These are phyloP conservation scores for Phytophthora sp. DNA, from an alignment of 352 stramenopile species.

Conservation along the genomic window DNA sequence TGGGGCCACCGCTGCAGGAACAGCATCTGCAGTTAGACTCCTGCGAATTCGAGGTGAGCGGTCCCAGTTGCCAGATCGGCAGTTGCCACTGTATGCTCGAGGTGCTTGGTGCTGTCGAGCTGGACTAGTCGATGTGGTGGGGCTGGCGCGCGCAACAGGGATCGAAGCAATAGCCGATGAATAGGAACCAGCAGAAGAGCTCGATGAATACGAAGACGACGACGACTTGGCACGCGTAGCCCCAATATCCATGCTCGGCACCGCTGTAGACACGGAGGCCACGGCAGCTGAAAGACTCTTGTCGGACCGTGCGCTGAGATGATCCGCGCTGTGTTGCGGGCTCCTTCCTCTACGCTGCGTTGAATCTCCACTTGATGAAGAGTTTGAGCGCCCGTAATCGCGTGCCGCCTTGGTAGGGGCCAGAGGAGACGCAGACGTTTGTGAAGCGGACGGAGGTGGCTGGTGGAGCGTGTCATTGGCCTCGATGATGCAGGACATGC, in stretches of 20 bases:
- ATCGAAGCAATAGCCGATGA: slow-evolving; percentile 13
- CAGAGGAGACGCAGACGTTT: background rate
- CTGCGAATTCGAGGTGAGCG: slow-evolving; percentile 1
- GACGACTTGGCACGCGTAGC: slow-evolving; percentile 13
- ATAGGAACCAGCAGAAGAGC: slow-evolving; percentile 23
- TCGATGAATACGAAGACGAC: slow-evolving; percentile 28
- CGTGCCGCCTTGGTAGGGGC: background rate
- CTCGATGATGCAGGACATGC: slow-evolving; percentile 49
- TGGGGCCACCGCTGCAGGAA: slow-evolving; percentile 3
- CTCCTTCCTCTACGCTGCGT: slow-evolving; percentile 6
- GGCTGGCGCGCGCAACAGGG: background rate
- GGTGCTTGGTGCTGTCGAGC: slow-evolving; percentile 1
- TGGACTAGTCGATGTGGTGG: background rate
- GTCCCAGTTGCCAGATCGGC: slow-evolving; percentile 18
- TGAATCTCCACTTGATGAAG: slow-evolving; percentile 18
- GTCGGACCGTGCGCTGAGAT: slow-evolving; percentile 16
- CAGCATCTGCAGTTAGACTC: slow-evolving; percentile 4
- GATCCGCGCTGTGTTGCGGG: slow-evolving; percentile 8
- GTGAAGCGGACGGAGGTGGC: background rate
- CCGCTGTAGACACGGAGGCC: slow-evolving; percentile 8
- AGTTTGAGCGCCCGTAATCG: slow-evolving; percentile 3
- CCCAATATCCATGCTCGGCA: slow-evolving; percentile 6
- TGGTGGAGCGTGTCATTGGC: slow-evolving; percentile 34
- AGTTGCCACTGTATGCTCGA: slow-evolving; percentile 23
- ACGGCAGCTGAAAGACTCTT: slow-evolving; percentile 22